These are phyloP conservation scores for Oleoguttula mirabilis DNA, from an alignment of 495 filamentous ascomycete species.

Conservation along the genomic window DNA sequence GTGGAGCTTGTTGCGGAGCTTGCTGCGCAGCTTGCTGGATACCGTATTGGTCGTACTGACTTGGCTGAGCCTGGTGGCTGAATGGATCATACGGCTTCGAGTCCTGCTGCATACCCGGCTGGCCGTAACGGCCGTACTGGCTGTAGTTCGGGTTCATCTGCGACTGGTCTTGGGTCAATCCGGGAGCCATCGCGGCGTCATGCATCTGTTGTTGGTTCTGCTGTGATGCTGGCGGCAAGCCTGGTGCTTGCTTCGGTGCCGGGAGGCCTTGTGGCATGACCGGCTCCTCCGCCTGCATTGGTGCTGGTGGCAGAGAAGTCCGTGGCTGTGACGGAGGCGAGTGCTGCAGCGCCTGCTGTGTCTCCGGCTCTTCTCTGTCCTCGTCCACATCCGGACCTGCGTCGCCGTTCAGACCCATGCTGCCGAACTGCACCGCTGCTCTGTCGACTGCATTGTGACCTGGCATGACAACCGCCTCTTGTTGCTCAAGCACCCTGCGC, in stretches of 20 bases:
- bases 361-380: slow-evolving; percentile 89
- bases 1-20: slow-evolving; percentile 32
- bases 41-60: slow-evolving; percentile 47
- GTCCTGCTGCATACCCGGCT: slow-evolving; percentile 43
- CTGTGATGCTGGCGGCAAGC: slow-evolving; percentile 32
- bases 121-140: slow-evolving; percentile 62
- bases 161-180: slow-evolving; percentile 7
- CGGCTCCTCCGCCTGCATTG: slow-evolving; percentile 26
- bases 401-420: slow-evolving; percentile 77
- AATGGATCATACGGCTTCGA: slow-evolving; percentile 81
- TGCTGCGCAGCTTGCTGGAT: slow-evolving; percentile 32
- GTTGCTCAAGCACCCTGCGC: slow-evolving; percentile 79
- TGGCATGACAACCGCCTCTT: slow-evolving; percentile 96
- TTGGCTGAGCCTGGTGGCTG: slow-evolving; percentile 53
- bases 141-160: slow-evolving; percentile 32
- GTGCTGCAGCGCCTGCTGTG: slow-evolving; percentile 83
- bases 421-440: slow-evolving; percentile 92
- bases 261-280: slow-evolving; percentile 19
- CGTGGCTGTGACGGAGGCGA: slow-evolving; percentile 83
- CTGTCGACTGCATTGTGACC: slow-evolving; percentile 94
- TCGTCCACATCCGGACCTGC: slow-evolving; percentile 71
- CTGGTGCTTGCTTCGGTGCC: slow-evolving; percentile 37
- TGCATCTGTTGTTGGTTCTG: slow-evolving; percentile 34
- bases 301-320: slow-evolving; percentile 74
- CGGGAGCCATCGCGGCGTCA: slow-evolving; percentile 12